phyloP scores from a whole-genome alignment of 73 alveolate species.

The Tetrahymena elliotti region DNA sequence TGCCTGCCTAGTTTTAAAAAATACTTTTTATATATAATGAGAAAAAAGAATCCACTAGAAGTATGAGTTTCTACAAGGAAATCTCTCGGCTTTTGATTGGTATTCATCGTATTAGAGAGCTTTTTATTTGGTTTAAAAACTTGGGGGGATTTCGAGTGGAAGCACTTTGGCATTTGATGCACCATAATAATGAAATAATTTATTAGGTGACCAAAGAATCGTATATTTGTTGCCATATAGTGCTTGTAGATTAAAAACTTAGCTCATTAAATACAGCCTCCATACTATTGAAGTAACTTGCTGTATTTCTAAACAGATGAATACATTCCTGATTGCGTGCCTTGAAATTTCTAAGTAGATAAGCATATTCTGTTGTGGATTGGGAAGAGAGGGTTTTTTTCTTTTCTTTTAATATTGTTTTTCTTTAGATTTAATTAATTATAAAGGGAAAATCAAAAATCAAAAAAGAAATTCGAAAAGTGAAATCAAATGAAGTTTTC shows the following conservation, averaged over 20 bases:
- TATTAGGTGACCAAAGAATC: background rate
- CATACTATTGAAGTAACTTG: background rate
- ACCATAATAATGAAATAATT: background rate
- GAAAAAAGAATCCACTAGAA: background rate
- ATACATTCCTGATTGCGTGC: slow-evolving; percentile 2
- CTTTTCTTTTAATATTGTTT: background rate
- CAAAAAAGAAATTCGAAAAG: background rate
- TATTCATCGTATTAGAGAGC: background rate
- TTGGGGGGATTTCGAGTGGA: background rate
- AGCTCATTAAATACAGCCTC: background rate
- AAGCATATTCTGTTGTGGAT: background rate
- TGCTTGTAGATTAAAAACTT: background rate
- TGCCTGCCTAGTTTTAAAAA: background rate
- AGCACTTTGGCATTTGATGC: background rate
- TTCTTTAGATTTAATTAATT: background rate
- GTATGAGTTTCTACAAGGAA: background rate
- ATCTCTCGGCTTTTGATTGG: background rate
- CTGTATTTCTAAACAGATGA: background rate
- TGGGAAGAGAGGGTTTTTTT: background rate
- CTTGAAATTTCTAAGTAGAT: background rate
- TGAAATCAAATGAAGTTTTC: background rate
- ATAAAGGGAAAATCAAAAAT: background rate
- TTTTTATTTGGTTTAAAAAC: background rate
- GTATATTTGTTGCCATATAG: background rate
- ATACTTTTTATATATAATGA: background rate